Percentiles rank a stretch among this genome's conserved stretches.
Conservation (phyloP, 2,329 filamentous ascomycete species). For the Chalara sp. region DNA sequence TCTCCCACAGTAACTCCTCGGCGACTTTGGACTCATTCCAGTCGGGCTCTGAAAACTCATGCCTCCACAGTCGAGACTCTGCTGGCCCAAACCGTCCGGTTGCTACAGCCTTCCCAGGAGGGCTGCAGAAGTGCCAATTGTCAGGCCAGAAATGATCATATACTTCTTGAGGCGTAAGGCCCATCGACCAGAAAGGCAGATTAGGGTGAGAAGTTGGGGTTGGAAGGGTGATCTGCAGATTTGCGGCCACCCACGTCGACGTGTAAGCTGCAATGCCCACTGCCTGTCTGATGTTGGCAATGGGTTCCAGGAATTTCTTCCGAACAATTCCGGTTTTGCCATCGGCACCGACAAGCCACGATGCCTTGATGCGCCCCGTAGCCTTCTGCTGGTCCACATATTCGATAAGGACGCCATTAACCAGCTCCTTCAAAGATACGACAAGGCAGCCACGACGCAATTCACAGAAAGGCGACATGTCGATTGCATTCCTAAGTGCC, state of each 20-base stretch:
- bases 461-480: neutral
- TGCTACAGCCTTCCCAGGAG: slow-evolving; percentile 32
- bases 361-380: neutral
- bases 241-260: slow-evolving; percentile 40
- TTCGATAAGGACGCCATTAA: neutral
- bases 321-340: slow-evolving; percentile 8
- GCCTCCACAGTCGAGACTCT: slow-evolving; percentile 34
- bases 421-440: neutral
- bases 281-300: neutral
- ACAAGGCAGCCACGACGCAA: neutral
- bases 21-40: slow-evolving; percentile 25
- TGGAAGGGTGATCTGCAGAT: slow-evolving; percentile 36
- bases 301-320: slow-evolving; percentile 10
- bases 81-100: slow-evolving; percentile 38
- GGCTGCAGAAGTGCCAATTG: slow-evolving; percentile 38
- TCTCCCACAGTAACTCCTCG: slow-evolving; percentile 34
- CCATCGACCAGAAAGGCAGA: slow-evolving; percentile 39
- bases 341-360: slow-evolving; percentile 8
- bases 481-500: neutral
- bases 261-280: slow-evolving; percentile 25
- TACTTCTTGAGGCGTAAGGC: slow-evolving; percentile 38
- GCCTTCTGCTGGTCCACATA: neutral
- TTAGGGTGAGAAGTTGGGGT: slow-evolving; percentile 38
- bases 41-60: slow-evolving; percentile 1
- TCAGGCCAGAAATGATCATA: slow-evolving; percentile 41